Evolutionary conservation across 352 stramenopile species (phyloP), one percentile per base, ranked within the genome.

Genomic region (Globisporangium polare): DNA sequence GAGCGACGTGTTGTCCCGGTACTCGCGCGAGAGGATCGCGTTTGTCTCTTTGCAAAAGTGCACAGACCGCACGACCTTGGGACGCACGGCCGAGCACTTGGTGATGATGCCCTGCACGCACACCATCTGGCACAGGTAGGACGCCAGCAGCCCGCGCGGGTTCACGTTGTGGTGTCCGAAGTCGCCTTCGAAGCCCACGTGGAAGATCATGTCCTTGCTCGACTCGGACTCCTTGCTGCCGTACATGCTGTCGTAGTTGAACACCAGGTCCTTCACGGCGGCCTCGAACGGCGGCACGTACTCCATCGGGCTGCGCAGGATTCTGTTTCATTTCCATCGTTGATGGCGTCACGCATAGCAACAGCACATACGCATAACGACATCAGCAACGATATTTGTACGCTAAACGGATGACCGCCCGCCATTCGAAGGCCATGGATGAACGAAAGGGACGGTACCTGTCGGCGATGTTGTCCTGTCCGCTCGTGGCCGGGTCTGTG

Each of bases 41-140:
- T 98, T 96, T 17, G 97, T 99, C 53, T 95, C 86, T 29, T 94
- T 96, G 74, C 97, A 99, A 77, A 98, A 99, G 66, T 99, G 98
- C 8, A 99, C 86, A 22, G 89, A 98, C 61, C 89, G 86, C 29
- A 99, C 92, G 26, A 99, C 89, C 78, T 99, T 99, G 12, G 98
- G 97, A 55, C 98, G 95, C 60, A 99, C 94, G 3, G 92, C 81
- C 12, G 96, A 97, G 83, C 92, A 96, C 78, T 99, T 99, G 17
- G 97, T 99, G 24, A 99, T 96, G 60, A 99, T 99, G 15, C 98
- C 97, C 69, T 99, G 97, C 0, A 99, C 96, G 66, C 96, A 99
- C 42, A 99, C 96, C 62, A 99, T 88, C 57, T 97, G 87, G 9
- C 92, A 93, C 10, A 99, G 72, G 37, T 94, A 95, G 6, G 74